Base-by-base conservation (phyloP, 1,284 basidiomycete genomes). In the Heliocybe sulcata region DNA sequence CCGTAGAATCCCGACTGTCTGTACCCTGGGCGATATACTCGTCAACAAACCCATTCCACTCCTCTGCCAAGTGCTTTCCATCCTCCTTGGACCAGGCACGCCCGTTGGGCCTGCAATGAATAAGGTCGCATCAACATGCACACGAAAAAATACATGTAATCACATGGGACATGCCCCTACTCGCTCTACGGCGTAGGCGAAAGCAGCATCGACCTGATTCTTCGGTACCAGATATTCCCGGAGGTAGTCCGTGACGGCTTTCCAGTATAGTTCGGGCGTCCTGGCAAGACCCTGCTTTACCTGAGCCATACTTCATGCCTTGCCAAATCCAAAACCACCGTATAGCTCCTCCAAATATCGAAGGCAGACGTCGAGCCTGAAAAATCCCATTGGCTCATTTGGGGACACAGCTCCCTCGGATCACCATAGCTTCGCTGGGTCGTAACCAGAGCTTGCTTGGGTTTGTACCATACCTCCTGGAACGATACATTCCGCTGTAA, bases 401-500 rank as follows among this genome's bases (percentile, higher is more conserved):
- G n/a, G n/a, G n/a, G n/a, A n/a, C n/a, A n/a, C n/a, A n/a, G n/a
- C n/a, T n/a, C n/a, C n/a, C n/a, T n/a, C n/a, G n/a, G n/a, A n/a
- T n/a, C n/a, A n/a, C n/a, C n/a, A n/a, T n/a, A n/a, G n/a, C n/a
- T n/a, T n/a, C n/a, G n/a, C n/a, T n/a, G n/a, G n/a, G n/a, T n/a
- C n/a, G n/a, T n/a, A n/a, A n/a, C n/a, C n/a, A n/a, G n/a, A n/a
- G n/a, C n/a, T n/a, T n/a, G n/a, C n/a, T n/a, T n/a, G n/a, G n/a
- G n/a, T n/a, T n/a, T n/a, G n/a, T n/a, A n/a, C n/a, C n/a, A n/a
- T n/a, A n/a, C n/a, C n/a, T n/a, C n/a, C n/a, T n/a, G n/a, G n/a
- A n/a, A n/a, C n/a, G n/a, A n/a, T n/a, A n/a, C n/a, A n/a, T 45
- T 55, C 20, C 57, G 52, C 25, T 54, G 51, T 16, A 48, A 26